Evolutionary conservation across 495 filamentous ascomycete genomes (phyloP).

Genomic region (Aspergillus conjunctus): DNA sequence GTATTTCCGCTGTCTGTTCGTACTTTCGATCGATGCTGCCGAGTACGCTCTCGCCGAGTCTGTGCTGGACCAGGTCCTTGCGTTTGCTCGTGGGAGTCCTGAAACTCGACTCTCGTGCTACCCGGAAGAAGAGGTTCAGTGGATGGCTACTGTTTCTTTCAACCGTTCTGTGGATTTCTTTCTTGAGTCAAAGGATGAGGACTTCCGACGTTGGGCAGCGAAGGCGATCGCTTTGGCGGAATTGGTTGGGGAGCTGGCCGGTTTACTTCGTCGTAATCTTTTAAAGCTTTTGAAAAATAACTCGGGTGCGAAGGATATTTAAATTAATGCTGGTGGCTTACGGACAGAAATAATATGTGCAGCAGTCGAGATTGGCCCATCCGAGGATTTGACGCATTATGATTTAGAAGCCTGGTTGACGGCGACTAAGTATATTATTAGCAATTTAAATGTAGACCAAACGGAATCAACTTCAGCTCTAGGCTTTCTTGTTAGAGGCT

Average conservation of each 20-base stretch:
- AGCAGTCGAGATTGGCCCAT: not conserved
- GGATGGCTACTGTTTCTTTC: conserved; percentile 73
- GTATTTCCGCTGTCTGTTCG: conserved; percentile 74
- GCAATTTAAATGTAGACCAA: not conserved
- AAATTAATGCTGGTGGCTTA: not conserved
- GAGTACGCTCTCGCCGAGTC: conserved; percentile 29
- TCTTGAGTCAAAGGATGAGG: conserved; percentile 53
- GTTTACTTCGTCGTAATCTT: conserved; percentile 56
- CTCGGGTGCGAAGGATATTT: not conserved
- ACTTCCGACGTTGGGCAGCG: conserved; percentile 63
- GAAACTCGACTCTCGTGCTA: conserved; percentile 39
- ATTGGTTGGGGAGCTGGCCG: conserved; percentile 52
- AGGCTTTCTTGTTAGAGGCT: not conserved
- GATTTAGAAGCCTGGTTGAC: too few relatives aligned
- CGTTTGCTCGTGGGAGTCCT: conserved; percentile 45
- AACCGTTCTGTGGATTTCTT: conserved; percentile 78
- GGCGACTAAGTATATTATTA: too few relatives aligned
- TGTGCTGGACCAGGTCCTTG: conserved; percentile 52
- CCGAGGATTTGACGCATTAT: too few relatives aligned
- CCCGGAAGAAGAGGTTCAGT: conserved; percentile 71
- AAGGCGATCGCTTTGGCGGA: conserved; percentile 67
- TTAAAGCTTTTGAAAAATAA: conserved; percentile 41
- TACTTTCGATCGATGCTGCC: conserved; percentile 52
- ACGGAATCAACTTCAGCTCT: not conserved
- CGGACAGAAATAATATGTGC: not conserved